A percentile compares a stretch with the other conserved stretches of the same genome.
phyloP scores from a whole-genome alignment of 2,329 filamentous ascomycete species.

The Diplodia intermedia region DNA sequence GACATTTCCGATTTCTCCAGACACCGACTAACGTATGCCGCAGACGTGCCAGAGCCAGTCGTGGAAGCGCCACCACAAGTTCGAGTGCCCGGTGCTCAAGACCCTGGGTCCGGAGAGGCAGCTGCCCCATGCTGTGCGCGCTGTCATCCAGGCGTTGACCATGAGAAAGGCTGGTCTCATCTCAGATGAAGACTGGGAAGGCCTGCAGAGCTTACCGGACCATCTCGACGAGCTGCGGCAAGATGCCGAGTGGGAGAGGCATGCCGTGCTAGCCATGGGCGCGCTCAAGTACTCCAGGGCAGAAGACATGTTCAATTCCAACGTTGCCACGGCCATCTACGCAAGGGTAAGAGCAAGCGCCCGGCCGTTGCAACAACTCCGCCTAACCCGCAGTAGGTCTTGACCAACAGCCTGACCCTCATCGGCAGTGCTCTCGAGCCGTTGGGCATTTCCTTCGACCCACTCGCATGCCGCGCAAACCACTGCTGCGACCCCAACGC shows the following conservation, averaged over 20 bases:
- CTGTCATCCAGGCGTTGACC: slow-evolving; percentile 61
- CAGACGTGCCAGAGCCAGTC: slow-evolving; percentile 65
- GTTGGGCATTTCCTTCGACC: slow-evolving; percentile 65
- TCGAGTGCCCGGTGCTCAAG: slow-evolving; percentile 59
- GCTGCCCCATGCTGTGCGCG: slow-evolving; percentile 64
- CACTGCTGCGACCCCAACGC: slow-evolving; percentile 69
- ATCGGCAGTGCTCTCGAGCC: slow-evolving; percentile 63
- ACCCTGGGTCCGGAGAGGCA: slow-evolving; percentile 38
- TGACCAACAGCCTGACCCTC: slow-evolving; percentile 65
- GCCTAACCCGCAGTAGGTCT: slow-evolving; percentile 50
- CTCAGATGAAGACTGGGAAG: slow-evolving; percentile 50
- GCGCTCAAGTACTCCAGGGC: slow-evolving; percentile 60
- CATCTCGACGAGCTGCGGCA: slow-evolving; percentile 59
- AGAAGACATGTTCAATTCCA: slow-evolving; percentile 45
- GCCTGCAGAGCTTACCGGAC: slow-evolving; percentile 54
- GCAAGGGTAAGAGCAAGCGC: slow-evolving; percentile 48
- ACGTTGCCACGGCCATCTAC: slow-evolving; percentile 46
- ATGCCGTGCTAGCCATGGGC: slow-evolving; percentile 61
- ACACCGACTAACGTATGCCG: neutral
- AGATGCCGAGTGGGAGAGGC: slow-evolving; percentile 51
- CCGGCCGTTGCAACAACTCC: neutral
- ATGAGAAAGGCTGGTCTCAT: slow-evolving; percentile 50
- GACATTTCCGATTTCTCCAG: neutral
- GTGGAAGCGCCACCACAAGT: slow-evolving; percentile 66
- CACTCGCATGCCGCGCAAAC: slow-evolving; percentile 62